These are phyloP conservation scores for Entomortierella lignicola DNA, from an alignment of 192 early-diverging fungal species.

Conservation along the genomic window DNA sequence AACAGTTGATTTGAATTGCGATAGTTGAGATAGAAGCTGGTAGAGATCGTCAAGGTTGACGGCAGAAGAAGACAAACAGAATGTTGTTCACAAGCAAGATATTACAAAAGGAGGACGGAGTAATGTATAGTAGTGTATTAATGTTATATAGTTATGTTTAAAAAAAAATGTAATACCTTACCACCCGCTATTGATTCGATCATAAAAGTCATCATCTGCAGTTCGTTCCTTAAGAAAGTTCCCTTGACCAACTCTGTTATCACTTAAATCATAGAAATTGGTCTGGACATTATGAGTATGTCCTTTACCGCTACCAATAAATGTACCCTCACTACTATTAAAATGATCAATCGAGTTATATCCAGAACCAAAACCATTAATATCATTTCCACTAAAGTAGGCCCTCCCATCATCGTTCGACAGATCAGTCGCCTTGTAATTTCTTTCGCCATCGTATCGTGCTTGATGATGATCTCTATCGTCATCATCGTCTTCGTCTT, in stretches of 20 bases:
- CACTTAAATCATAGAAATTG: background rate
- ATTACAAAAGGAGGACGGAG: too few relatives aligned
- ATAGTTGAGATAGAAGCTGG: too few relatives aligned
- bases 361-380: conserved; percentile 7
- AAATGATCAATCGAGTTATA: background rate
- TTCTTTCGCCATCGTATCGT: background rate
- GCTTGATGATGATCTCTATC: background rate
- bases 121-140: too few relatives aligned
- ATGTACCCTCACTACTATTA: background rate
- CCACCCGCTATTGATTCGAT: background rate
- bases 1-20: too few relatives aligned
- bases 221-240: background rate
- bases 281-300: background rate
- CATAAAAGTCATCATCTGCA: background rate
- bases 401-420: background rate
- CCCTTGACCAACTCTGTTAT: conserved; percentile 3
- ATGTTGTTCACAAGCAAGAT: too few relatives aligned
- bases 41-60: too few relatives aligned
- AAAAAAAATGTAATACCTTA: too few relatives aligned
- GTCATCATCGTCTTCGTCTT: background rate
- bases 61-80: too few relatives aligned
- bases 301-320: conserved; percentile 3
- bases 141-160: too few relatives aligned
- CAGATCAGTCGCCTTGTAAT: background rate
- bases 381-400: conserved; percentile 24